Percentiles rank a stretch among this genome's conserved stretches.
These are phyloP conservation scores for Cryptosporidium parvum DNA, from an alignment of 169 alveolate species.

Conservation along the genomic window DNA sequence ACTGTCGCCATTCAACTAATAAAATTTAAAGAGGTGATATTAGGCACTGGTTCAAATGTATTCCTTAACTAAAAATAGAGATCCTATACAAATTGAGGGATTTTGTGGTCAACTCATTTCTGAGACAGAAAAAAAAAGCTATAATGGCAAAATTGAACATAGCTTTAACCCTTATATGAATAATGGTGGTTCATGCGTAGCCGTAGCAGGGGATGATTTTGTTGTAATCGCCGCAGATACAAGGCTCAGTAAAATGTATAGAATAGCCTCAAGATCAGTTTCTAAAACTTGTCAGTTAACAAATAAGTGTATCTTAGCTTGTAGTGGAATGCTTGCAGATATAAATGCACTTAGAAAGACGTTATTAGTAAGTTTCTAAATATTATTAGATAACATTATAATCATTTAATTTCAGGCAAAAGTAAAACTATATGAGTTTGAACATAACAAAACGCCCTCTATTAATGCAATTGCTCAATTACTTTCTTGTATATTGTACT, in stretches of 20 bases:
- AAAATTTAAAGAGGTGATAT: not conserved
- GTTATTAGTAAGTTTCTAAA: conserved; percentile 78
- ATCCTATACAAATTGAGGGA: conserved; percentile 32
- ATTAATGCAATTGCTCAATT: conserved; percentile 90
- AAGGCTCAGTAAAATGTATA: conserved; percentile 89
- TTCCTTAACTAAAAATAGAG: not conserved
- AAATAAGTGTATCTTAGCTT: conserved; percentile 87
- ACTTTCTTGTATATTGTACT: conserved; percentile 90
- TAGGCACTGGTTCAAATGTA: not conserved
- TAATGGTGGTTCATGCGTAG: conserved; percentile 88
- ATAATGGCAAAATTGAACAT: conserved; percentile 19
- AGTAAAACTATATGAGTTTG: conserved; percentile 87
- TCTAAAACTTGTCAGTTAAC: conserved; percentile 91
- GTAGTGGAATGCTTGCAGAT: conserved; percentile 96
- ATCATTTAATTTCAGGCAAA: conserved; percentile 81
- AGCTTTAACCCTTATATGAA: conserved; percentile 84
- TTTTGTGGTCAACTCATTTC: not conserved
- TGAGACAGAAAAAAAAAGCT: conserved; percentile 1
- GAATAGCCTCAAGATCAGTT: conserved; percentile 90
- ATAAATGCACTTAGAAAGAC: conserved; percentile 88
- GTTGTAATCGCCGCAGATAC: conserved; percentile 94
- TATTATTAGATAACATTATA: not conserved
- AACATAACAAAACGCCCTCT: conserved; percentile 89
- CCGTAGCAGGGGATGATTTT: conserved; percentile 92
- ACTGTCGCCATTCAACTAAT: not conserved